These are phyloP conservation scores for Pestalotiopsis sp. DNA, from an alignment of 2,329 filamentous ascomycete species.

Conservation along the genomic window DNA sequence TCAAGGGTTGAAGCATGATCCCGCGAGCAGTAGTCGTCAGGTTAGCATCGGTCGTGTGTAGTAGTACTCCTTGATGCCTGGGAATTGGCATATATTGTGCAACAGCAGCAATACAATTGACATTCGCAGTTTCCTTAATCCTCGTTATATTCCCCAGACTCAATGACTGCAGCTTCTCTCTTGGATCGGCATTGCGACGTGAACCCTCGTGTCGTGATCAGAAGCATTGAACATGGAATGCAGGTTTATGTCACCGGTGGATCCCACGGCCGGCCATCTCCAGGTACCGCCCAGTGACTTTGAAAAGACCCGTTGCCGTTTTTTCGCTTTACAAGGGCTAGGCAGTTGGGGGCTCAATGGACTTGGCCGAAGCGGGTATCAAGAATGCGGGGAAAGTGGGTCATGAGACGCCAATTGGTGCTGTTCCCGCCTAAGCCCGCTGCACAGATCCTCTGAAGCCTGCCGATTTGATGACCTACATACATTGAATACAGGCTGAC, in stretches of 20 bases:
- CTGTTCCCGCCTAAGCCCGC: too few relatives aligned
- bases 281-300: conserved; percentile 5
- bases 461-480: too few relatives aligned
- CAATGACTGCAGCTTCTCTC: not conserved
- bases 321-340: not conserved
- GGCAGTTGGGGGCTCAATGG: not conserved
- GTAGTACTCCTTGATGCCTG: too few relatives aligned
- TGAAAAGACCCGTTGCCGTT: not conserved
- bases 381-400: conserved; percentile 10
- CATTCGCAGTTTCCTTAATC: not conserved
- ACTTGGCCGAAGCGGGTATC: not conserved
- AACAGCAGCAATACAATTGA: not conserved
- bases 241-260: conserved; percentile 10
- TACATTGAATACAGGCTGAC: too few relatives aligned
- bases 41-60: too few relatives aligned
- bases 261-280: conserved; percentile 3
- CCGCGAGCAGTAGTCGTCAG: too few relatives aligned
- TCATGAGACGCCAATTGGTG: not conserved
- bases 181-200: not conserved
- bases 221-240: not conserved
- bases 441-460: too few relatives aligned
- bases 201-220: not conserved
- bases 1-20: too few relatives aligned
- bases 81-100: too few relatives aligned
- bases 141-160: not conserved